Base-by-base conservation (phyloP, 495 filamentous ascomycete genomes). In the Apiosordaria backusii region DNA sequence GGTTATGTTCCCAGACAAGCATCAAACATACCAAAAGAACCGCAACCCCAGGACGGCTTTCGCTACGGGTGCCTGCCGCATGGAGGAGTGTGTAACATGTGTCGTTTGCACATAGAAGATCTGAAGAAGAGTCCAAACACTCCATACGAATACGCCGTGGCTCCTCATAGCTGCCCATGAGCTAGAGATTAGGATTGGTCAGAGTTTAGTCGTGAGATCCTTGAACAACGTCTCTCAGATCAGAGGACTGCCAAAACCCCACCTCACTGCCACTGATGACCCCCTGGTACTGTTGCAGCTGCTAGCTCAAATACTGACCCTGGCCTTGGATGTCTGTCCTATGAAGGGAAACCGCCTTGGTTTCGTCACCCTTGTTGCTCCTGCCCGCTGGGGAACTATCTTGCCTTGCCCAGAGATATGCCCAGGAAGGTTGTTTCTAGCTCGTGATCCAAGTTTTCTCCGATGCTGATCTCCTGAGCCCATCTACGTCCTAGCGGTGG, bases 21-120 rank as follows among this genome's bases (percentile, higher is more conserved):
- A 79, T 81, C 77, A 80, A 79, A 80, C 80, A 72, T 69, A 71
- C 68, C 67, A 77, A n/a, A 67, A 70, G 63, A 74, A 69, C 71
- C 71, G 65, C 66, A 63, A 67, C 63, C 60, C 62, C 68, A 64
- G 61, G 35, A 64, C 22, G 35, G 35, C 52, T 7, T 63, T 62
- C 19, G 64, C 26, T n/a, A 27, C 19, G 59, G n/a, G 19, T 60
- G 61, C 35, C 23, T 63, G 65, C 57, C 50, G 66, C 69, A 67
- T 61, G 50, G 61, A 21, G 18, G 19, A 61, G 27, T 55, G 52
- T 55, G 50, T 54, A 22, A 26, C 40, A 58, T 24, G 58, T 60
- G 61, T 60, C 50, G 57, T 60, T 65, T 58, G 64, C 62, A 7
- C 60, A 64, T 45, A 67, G 68, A 69, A 70, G 25, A 63, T 35